Percentiles rank a stretch among this genome's conserved stretches.
Evolutionary conservation across 306 rosid genomes (phyloP).

Genomic region (Dryas alaskensis): DNA sequence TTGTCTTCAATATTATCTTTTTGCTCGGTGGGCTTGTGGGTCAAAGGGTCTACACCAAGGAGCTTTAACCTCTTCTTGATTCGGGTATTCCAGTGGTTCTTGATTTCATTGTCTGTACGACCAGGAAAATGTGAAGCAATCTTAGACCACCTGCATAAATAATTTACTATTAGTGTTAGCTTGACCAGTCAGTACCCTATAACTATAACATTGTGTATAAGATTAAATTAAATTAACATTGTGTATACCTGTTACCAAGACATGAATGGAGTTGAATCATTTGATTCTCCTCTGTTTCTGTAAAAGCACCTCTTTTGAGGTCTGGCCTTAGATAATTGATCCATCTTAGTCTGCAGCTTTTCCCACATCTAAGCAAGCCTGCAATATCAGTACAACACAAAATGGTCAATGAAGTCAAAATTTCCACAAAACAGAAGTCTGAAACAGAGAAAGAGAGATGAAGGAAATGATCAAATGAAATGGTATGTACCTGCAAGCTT

Average conservation of each 20-base stretch:
- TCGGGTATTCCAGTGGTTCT: slow-evolving; percentile 93
- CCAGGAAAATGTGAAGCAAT: slow-evolving; percentile 95
- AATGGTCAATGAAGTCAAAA: not conserved
- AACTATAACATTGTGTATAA: not conserved
- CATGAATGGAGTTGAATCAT: slow-evolving; percentile 80
- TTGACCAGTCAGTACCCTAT: not conserved
- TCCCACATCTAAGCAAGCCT: slow-evolving; percentile 95
- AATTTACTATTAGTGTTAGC: not conserved
- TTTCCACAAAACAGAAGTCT: not conserved
- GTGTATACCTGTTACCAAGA: slow-evolving; percentile 84
- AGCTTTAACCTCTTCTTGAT: slow-evolving; percentile 85
- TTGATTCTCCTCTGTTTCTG: slow-evolving; percentile 84
- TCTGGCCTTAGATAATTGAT: slow-evolving; percentile 92
- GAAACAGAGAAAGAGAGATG: not conserved
- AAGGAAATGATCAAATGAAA: not conserved
- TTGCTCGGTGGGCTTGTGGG: slow-evolving; percentile 42
- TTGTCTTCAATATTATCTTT: slow-evolving; percentile 28
- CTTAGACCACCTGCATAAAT: slow-evolving; percentile 77
- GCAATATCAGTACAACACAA: slow-evolving; percentile 20
- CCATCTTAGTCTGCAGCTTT: slow-evolving; percentile 98
- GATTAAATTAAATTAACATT: not conserved
- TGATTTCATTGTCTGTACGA: slow-evolving; percentile 91
- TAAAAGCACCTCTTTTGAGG: slow-evolving; percentile 90
- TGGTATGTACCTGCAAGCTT: slow-evolving; percentile 74
- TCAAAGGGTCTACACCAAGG: slow-evolving; percentile 62